A percentile compares a stretch with the other conserved stretches of the same genome.
These are phyloP conservation scores for Venturia pyrina DNA, from an alignment of 2,329 filamentous ascomycete species.

Conservation along the genomic window DNA sequence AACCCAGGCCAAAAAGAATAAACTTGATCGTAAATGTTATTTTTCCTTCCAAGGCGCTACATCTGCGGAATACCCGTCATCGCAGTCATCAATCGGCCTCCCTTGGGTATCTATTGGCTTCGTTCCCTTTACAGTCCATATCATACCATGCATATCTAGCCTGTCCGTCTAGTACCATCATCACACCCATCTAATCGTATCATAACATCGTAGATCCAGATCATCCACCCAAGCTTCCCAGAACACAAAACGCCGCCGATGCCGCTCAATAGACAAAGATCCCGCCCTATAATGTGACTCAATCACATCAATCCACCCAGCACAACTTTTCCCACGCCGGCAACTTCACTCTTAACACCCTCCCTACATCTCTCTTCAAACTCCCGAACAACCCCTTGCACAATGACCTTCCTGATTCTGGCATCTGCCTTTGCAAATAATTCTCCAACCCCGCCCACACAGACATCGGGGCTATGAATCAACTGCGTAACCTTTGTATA, in stretches of 20 bases:
- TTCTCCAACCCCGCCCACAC: conserved; percentile 55
- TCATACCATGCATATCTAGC: not conserved
- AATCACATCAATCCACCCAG: conserved; percentile 67
- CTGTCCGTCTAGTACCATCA: not conserved
- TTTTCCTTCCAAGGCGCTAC: too few species aligned
- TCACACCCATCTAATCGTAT: not conserved
- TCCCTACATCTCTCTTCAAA: conserved; percentile 80
- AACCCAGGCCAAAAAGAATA: too few species aligned
- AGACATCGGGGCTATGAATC: conserved; percentile 64
- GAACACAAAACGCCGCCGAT: not conserved
- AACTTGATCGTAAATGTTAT: too few species aligned
- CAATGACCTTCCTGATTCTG: conserved; percentile 76
- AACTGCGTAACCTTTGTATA: conserved; percentile 72
- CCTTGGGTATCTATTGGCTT: too few species aligned
- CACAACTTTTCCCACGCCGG: conserved; percentile 79
- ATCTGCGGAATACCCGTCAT: too few species aligned
- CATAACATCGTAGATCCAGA: not conserved
- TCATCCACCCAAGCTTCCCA: not conserved
- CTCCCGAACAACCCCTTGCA: conserved; percentile 78
- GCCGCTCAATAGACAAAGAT: not conserved
- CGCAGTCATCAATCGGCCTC: too few species aligned
- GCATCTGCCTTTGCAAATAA: conserved; percentile 84
- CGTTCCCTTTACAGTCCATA: not conserved
- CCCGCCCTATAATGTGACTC: not conserved
- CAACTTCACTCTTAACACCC: conserved; percentile 70